These are phyloP conservation scores for Paracamarosporium sp. DNA, from an alignment of 2,329 filamentous ascomycete species.

Conservation along the genomic window DNA sequence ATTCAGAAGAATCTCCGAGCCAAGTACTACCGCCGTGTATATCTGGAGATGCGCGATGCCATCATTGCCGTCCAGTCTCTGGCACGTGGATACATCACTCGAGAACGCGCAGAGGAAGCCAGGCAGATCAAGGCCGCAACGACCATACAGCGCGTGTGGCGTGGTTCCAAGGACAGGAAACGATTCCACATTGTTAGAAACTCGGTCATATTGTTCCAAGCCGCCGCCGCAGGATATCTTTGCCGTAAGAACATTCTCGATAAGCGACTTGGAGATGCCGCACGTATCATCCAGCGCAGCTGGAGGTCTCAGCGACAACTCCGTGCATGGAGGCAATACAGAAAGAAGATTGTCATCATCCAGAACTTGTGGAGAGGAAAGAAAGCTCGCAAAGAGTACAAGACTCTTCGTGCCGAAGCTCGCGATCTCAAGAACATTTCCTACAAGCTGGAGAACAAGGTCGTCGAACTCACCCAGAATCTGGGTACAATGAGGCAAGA, in stretches of 20 bases:
- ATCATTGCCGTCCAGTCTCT: constrained; percentile 82
- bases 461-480: constrained; percentile 95
- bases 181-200: constrained; percentile 78
- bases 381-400: constrained; percentile 81
- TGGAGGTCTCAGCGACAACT: constrained; percentile 85
- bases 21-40: constrained; percentile 93
- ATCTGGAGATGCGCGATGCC: constrained; percentile 82
- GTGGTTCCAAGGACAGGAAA: constrained; percentile 88
- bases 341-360: constrained; percentile 85
- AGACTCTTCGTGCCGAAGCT: constrained; percentile 90
- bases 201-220: constrained; percentile 87
- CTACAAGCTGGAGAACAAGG: constrained; percentile 99
- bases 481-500: constrained; percentile 90
- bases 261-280: constrained; percentile 90
- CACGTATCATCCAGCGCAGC: constrained; percentile 84
- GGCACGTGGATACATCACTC: constrained; percentile 77
- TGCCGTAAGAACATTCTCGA: constrained; percentile 92
- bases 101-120: constrained; percentile 78
- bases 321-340: constrained; percentile 84
- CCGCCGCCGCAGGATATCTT: constrained; percentile 88
- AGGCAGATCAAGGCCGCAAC: constrained; percentile 87
- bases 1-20: constrained; percentile 98
- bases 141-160: constrained; percentile 94
- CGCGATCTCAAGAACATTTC: constrained; percentile 99
- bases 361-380: constrained; percentile 94